Base-by-base conservation (phyloP, 2,329 filamentous ascomycete species). In the Claviceps sp. region DNA sequence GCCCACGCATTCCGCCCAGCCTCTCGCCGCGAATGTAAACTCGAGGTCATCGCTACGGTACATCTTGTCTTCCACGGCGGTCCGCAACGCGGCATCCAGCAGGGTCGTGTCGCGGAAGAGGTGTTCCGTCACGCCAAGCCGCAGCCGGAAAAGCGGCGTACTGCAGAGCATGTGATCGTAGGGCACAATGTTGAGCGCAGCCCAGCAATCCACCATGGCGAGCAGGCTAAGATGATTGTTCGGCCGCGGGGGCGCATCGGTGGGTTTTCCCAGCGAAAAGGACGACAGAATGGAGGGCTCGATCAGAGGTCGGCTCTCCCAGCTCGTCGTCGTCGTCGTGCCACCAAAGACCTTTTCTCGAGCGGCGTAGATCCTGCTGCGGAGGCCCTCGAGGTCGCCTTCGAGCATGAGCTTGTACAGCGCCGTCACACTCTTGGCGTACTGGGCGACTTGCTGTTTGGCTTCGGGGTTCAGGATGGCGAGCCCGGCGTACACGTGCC, bases 111-210 rank as follows among this genome's bases (percentile, higher is more conserved):
- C 89, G 57, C 89, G 84, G 73, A 96, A 98, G 40, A 98, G 76
- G 65, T 95, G 91, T 70, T 98, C 93, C 1, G 90, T 91, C n/a
- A 96, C 94, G 52, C 93, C 93, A 37, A 98, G 79, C 81, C 93
- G 96, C 57, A 98, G 81, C 49, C 93, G 86, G 74, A 98, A 98
- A 47, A 97, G 80, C 72, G 93, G 93, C 41, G 93, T 98, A 51
- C 89, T 95, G 72, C 93, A 98, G 59, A 98, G 94, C 90, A 98
- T 98, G 73, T 98, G 94, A 69, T 98, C 91, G 67, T 98, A 98
- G 0, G 93, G 93, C 47, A 94, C 86, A 61, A 96, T 98, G 37
- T 83, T 86, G 46, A 97, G 77, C 59, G 88, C 87, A 64, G 87
- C 93, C 93, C 93, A 98, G 70, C 91, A 97, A 71, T 98, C 93